phyloP scores from a whole-genome alignment of 2,329 filamentous ascomycete genomes.

The Aspergillus intermedius region DNA sequence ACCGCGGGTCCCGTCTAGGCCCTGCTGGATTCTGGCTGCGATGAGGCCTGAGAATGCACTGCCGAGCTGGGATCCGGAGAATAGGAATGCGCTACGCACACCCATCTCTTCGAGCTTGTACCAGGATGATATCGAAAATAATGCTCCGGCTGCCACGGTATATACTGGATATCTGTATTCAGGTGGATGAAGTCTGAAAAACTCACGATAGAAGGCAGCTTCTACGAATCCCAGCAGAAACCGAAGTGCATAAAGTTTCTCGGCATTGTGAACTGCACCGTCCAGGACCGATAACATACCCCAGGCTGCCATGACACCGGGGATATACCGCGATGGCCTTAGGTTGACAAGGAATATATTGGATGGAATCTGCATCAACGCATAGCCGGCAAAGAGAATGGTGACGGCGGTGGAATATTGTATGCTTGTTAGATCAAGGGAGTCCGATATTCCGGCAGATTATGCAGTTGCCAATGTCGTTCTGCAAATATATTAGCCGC shows the following conservation, averaged over 20 bases:
- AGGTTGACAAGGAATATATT: too few species aligned
- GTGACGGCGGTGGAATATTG: conserved; percentile 42
- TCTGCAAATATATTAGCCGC: conserved; percentile 4
- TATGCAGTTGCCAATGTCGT: conserved; percentile 38
- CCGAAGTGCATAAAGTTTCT: conserved; percentile 23
- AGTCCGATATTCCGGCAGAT: conserved; percentile 33
- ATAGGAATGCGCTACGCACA: conserved; percentile 38
- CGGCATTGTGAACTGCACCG: too few species aligned
- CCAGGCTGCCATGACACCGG: too few species aligned
- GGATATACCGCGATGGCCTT: too few species aligned
- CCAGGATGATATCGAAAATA: conserved; percentile 60
- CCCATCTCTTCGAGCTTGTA: conserved; percentile 53
- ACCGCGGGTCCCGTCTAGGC: conserved; percentile 23
- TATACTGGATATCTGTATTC: too few species aligned
- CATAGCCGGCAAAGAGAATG: conserved; percentile 37
- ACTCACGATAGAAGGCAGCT: conserved; percentile 40
- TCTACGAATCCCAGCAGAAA: conserved; percentile 30
- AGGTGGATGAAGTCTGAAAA: too few species aligned
- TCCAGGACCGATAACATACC: too few species aligned
- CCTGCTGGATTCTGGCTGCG: conserved; percentile 17
- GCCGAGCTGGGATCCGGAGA: conserved; percentile 18
- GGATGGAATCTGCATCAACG: too few species aligned
- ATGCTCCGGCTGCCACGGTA: conserved; percentile 45
- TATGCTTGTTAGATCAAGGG: conserved; percentile 32
- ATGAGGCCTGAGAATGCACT: conserved; percentile 12